Evolutionary conservation across 176 grass and related monocot genomes (phyloP).

Genomic region (Miscanthus lutarioriparius): DNA sequence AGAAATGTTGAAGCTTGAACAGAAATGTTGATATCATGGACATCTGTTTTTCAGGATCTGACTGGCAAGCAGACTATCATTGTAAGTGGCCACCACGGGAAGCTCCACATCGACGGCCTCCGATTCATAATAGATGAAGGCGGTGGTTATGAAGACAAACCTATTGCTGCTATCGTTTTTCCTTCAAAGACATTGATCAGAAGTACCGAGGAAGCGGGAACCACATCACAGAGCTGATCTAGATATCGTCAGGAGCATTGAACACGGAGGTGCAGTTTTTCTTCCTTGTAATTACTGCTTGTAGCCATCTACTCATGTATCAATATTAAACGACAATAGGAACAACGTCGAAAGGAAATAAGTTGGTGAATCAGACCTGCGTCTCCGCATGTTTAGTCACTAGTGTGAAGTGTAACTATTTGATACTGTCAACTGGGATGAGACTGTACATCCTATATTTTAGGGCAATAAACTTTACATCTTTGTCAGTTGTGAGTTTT

Average conservation of each 20-base stretch:
- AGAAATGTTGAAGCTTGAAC: not conserved
- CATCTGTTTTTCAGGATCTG: conserved; percentile 53
- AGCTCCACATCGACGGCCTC: conserved; percentile 75
- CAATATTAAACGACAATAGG: no score
- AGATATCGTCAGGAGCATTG: not conserved
- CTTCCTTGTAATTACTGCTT: not conserved
- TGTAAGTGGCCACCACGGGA: conserved; percentile 82
- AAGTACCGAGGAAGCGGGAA: conserved; percentile 18
- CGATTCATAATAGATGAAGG: conserved; percentile 78
- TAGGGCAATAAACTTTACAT: not conserved
- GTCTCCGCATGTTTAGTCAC: not conserved
- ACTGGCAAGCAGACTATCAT: conserved; percentile 59
- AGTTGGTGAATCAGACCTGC: not conserved
- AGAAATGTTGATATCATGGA: not conserved
- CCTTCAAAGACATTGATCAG: conserved; percentile 69
- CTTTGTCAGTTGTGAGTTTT: no score
- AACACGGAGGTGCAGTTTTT: not conserved
- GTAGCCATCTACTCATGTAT: not conserved
- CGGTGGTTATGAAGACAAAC: conserved; percentile 59
- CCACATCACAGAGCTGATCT: conserved; percentile 3
- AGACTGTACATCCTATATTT: not conserved
- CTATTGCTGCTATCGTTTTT: conserved; percentile 72
- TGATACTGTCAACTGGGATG: not conserved
- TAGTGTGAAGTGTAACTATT: not conserved
- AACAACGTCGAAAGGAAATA: no score